phyloP scores from a whole-genome alignment of 169 alveolate genomes.

The Plasmodium sp. region DNA sequence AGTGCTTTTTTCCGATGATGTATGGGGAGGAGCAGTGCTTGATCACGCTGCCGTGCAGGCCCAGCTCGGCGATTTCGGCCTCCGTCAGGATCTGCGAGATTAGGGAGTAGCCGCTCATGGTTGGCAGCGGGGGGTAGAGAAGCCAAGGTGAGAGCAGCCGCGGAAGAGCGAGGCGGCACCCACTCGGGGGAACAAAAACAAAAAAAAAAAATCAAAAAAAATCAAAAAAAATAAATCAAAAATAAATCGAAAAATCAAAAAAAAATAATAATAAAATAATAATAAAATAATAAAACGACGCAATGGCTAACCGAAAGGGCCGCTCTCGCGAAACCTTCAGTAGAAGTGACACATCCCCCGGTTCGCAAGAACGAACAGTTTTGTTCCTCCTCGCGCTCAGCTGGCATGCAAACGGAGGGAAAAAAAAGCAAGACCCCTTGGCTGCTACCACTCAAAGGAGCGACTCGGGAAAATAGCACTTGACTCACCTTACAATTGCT shows the following conservation, averaged over 20 bases:
- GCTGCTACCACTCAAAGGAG: background rate
- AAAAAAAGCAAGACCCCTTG: background rate
- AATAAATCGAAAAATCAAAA: background rate
- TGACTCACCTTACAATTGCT: background rate
- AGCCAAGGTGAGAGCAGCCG: too few species aligned
- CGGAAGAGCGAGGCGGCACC: background rate
- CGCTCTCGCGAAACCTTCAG: background rate
- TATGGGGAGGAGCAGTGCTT: constrained; percentile 49
- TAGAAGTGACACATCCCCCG: background rate
- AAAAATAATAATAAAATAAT: background rate
- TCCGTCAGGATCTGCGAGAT: constrained; percentile 60
- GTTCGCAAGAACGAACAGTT: background rate
- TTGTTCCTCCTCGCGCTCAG: background rate
- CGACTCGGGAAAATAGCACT: background rate
- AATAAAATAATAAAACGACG: background rate
- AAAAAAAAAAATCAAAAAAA: background rate
- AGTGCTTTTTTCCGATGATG: constrained; percentile 36
- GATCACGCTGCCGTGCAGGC: constrained; percentile 32
- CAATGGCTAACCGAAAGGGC: background rate
- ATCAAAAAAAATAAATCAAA: background rate
- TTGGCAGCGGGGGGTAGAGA: background rate
- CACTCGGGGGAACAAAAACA: background rate
- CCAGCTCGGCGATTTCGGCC: constrained; percentile 56
- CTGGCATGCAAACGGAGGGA: background rate
- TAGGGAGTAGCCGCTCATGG: constrained; percentile 21